Conservation (phyloP, 352 stramenopile genomes). For the Nothophytophthora sp. region DNA sequence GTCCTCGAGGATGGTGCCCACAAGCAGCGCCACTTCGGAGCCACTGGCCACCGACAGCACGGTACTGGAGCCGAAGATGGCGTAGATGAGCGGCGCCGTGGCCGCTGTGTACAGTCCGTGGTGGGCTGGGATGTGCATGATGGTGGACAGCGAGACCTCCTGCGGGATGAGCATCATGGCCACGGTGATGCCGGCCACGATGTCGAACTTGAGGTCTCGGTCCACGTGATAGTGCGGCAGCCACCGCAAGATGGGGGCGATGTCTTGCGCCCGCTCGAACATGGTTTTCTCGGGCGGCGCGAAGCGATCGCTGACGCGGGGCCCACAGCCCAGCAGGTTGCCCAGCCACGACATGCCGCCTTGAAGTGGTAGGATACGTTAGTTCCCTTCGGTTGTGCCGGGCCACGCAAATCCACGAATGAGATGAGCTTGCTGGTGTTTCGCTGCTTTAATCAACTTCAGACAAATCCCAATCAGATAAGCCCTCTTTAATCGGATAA, state of each 20-base stretch:
- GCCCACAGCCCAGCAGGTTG: slow-evolving; percentile 22
- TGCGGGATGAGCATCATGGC: slow-evolving; percentile 85
- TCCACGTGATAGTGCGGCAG: slow-evolving; percentile 37
- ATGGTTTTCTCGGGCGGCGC: slow-evolving; percentile 1
- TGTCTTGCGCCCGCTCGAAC: slow-evolving; percentile 3
- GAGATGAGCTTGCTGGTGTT: too few relatives aligned
- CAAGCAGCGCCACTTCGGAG: slow-evolving; percentile 51
- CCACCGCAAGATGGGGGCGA: slow-evolving; percentile 33
- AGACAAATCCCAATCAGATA: too few relatives aligned
- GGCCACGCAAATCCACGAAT: slow-evolving; percentile 13
- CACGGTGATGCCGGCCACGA: slow-evolving; percentile 35
- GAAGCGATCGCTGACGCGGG: slow-evolving; percentile 2
- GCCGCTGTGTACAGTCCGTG: slow-evolving; percentile 89
- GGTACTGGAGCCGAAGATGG: slow-evolving; percentile 69
- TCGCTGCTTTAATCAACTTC: too few relatives aligned
- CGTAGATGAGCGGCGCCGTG: slow-evolving; percentile 78
- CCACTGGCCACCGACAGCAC: slow-evolving; percentile 81
- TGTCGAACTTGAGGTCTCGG: slow-evolving; percentile 30
- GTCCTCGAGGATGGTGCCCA: slow-evolving; percentile 48
- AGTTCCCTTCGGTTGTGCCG: too few relatives aligned
- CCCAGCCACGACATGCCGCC: slow-evolving; percentile 5
- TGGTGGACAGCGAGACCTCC: slow-evolving; percentile 74
- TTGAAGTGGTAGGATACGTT: too few relatives aligned
- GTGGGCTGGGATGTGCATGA: slow-evolving; percentile 73
- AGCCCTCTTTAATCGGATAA: too few relatives aligned